Conservation (phyloP, 352 stramenopile genomes). For the Phytophthora fragariae region DNA sequence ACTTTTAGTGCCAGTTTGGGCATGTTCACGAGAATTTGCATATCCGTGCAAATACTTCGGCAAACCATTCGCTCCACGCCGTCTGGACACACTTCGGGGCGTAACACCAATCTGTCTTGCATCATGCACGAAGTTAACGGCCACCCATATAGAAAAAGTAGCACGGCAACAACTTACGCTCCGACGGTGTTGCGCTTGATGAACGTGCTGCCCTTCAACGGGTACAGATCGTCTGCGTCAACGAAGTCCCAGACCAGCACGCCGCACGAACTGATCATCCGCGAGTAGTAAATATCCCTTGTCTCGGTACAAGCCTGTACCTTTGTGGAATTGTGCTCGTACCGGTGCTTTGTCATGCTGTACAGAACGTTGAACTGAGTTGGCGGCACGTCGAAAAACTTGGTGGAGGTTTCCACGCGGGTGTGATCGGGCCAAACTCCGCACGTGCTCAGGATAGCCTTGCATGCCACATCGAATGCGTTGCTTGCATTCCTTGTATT, state of each 20-base stretch:
- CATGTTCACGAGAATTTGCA: slow-evolving; percentile 27
- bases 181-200: slow-evolving; percentile 45
- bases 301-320: slow-evolving; percentile 33
- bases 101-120: slow-evolving; percentile 26
- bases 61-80: slow-evolving; percentile 39
- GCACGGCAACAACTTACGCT: slow-evolving; percentile 38
- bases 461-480: slow-evolving; percentile 36
- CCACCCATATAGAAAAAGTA: neutral
- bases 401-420: slow-evolving; percentile 26
- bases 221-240: slow-evolving; percentile 48
- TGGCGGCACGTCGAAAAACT: slow-evolving; percentile 30
- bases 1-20: slow-evolving; percentile 22
- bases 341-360: slow-evolving; percentile 31
- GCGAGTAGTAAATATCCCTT: slow-evolving; percentile 40
- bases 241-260: slow-evolving; percentile 57
- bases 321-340: slow-evolving; percentile 28
- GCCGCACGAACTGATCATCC: slow-evolving; percentile 34
- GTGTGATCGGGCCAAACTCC: slow-evolving; percentile 42
- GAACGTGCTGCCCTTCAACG: slow-evolving; percentile 28
- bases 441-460: slow-evolving; percentile 34
- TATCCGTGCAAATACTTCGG: slow-evolving; percentile 38
- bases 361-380: slow-evolving; percentile 39
- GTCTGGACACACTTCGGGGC: slow-evolving; percentile 34
- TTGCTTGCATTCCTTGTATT: slow-evolving; percentile 38
- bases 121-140: neutral